Evolutionary conservation across 2,329 filamentous ascomycete genomes (phyloP).

Genomic region (Pseudogymnoascus sp.): DNA sequence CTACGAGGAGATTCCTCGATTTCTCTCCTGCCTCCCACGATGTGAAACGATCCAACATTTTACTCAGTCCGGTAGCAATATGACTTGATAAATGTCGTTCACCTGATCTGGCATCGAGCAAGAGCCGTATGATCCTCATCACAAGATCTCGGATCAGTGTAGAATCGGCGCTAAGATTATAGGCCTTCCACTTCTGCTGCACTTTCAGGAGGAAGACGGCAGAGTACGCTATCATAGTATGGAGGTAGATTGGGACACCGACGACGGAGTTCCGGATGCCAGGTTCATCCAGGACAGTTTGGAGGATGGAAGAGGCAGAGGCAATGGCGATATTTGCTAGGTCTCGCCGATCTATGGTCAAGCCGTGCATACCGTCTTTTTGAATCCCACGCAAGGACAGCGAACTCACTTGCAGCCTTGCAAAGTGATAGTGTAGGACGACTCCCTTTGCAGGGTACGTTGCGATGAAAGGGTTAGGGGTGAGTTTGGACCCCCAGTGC

Average conservation of each 20-base stretch:
- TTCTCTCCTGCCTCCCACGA: neutral
- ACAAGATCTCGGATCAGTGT: conserved; percentile 27
- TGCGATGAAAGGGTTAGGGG: conserved; percentile 17
- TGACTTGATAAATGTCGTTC: conserved; percentile 31
- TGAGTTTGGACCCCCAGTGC: conserved; percentile 28
- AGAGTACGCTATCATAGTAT: conserved; percentile 32
- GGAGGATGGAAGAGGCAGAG: conserved; percentile 23
- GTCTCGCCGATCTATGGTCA: conserved; percentile 17
- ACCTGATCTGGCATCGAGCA: conserved; percentile 26
- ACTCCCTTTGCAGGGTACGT: conserved; percentile 23
- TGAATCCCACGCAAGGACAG: conserved; percentile 22
- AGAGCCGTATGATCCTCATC: conserved; percentile 26
- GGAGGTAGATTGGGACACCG: conserved; percentile 30
- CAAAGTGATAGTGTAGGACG: conserved; percentile 26
- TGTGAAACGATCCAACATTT: conserved; percentile 25
- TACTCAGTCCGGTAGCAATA: conserved; percentile 30
- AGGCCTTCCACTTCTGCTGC: conserved; percentile 27
- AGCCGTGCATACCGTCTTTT: neutral
- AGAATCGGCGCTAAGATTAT: conserved; percentile 29
- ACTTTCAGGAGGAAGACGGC: conserved; percentile 32
- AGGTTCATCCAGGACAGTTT: conserved; percentile 27
- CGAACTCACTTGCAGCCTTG: conserved; percentile 32
- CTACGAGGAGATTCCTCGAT: conserved; percentile 25
- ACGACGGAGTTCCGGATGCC: conserved; percentile 28
- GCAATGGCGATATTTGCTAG: conserved; percentile 18